Evolutionary conservation across 2,329 filamentous ascomycete species (phyloP), one percentile per base, ranked within the genome.

Genomic region (Alternaria sp.): DNA sequence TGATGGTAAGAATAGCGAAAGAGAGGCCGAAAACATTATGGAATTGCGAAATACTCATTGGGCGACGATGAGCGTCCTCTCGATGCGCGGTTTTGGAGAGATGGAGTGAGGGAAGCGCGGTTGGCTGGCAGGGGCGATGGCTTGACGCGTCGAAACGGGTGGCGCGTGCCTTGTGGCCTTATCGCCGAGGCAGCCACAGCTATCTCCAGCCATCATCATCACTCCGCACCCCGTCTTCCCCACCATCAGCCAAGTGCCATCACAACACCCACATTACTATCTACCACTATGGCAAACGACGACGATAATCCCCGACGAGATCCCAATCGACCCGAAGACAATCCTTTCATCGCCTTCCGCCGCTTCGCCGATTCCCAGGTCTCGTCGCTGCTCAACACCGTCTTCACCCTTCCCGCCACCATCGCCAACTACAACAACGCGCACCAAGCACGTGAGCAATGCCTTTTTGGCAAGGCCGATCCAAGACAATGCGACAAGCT

Each of bases 321-420:
- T 12, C 32, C 50, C 17, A 51, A 62, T 17, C 67, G 66, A 32
- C 65, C 62, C 32, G 75, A 78, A 62, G 67, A 76, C 59, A 88
- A 88, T 63, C 86, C 87, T 1, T 89, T 89, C 76, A 83, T 88
- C 59, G 81, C 84, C 28, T 89, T 89, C 78, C 87, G 88, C 68
- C 85, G 85, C 65, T 88, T 86, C 73, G 85, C 87, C 59, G 87
- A 90, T 69, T 83, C 85, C 50, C 85, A 87, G 60, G 82, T 89
- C 68, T 84, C 83, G 9, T 84, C 83, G 15, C 76, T 89, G 55
- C 76, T 89, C 59, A 84, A 85, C 65, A 82, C 82, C 17, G 78
- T 88, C 57, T 84, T 85, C 60, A 81, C 83, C 26, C 75, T 77
- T 13, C 73, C 76, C 32, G 71, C 70, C 44, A 75, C 70, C 26